Evolutionary conservation across 2,329 filamentous ascomycete genomes (phyloP), one percentile per base, ranked within the genome.

Genomic region (Pezicula radicicola): DNA sequence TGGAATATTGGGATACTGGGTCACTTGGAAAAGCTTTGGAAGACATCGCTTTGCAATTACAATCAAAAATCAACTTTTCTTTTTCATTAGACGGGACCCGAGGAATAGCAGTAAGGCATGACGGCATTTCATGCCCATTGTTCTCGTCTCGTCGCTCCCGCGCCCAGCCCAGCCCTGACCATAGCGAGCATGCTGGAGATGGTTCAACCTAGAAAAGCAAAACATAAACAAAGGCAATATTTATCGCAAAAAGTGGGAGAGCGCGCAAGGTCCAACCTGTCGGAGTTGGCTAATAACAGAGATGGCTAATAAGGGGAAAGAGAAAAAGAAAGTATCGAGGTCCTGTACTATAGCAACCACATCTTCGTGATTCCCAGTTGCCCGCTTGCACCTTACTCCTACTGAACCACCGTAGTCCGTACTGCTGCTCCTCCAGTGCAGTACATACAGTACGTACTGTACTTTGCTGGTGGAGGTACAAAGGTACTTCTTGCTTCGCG

Each of bases 181-280:
- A 36, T 28, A 16, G 25, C 10, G 25, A 25, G 25, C 30, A 48
- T 41, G 51, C 48, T 35, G 40, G 54, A 53, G 51, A 53, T 30
- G 50, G 40, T 51, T 52, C 46, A 54, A 44, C 52, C 50, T 35
- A 48, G 53, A 52, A 54, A 46, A 51, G 45, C 45, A 53, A 49
- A 48, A 43, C 48, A 48, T 46, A 33, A 50, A 53, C 40, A 46
- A 46, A 40, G 30, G 37, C 25, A 21, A 40, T 40, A 40, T 40
- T 40, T 10, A 21, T 21, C n/a, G 37, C 37, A 9, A 21, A 21
- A 16, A 16, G 37, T 16, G 37, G 19, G 19, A 9, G 6, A 4
- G 6, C 37, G 19, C 10, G 37, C 37, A 40, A 33, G 37, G 37
- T 21, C 37, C 28, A 28, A 45, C n/a, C 30, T 39, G 9, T 33